Evolutionary conservation across 208 protist species (phyloP).

Genomic region (Willaertia magna): DNA sequence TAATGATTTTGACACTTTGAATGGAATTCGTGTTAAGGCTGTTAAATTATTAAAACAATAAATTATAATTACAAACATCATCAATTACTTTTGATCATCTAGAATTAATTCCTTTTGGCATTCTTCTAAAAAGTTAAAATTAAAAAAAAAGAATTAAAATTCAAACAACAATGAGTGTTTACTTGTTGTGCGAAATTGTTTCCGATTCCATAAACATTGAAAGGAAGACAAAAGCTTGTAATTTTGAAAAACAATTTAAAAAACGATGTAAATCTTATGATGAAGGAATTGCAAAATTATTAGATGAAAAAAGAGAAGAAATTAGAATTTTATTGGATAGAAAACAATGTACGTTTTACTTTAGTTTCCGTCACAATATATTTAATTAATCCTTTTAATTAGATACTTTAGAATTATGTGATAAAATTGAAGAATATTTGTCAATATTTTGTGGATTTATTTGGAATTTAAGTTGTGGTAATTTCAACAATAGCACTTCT

Average conservation of each 20-base stretch:
- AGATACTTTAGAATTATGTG: neutral
- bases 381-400: neutral
- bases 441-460: neutral
- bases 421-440: neutral
- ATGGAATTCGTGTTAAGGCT: neutral
- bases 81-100: no score
- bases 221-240: no score
- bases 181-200: no score
- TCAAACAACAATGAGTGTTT: no score
- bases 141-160: no score
- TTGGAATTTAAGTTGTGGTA: neutral
- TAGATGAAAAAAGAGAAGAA: neutral
- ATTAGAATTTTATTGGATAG: neutral
- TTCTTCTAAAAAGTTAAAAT: no score
- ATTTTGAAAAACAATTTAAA: no score
- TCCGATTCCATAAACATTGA: no score
- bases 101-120: no score
- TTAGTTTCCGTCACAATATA: neutral
- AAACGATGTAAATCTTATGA: no score
- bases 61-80: no score
- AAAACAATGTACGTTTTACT: neutral
- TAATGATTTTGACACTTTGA: neutral
- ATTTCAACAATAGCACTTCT: no score
- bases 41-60: neutral
- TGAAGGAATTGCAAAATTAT: neutral